A percentile compares a stretch with the other conserved stretches of the same genome.
These are phyloP conservation scores for Phytophthora multivora DNA, from an alignment of 352 stramenopile genomes.

Conservation along the genomic window DNA sequence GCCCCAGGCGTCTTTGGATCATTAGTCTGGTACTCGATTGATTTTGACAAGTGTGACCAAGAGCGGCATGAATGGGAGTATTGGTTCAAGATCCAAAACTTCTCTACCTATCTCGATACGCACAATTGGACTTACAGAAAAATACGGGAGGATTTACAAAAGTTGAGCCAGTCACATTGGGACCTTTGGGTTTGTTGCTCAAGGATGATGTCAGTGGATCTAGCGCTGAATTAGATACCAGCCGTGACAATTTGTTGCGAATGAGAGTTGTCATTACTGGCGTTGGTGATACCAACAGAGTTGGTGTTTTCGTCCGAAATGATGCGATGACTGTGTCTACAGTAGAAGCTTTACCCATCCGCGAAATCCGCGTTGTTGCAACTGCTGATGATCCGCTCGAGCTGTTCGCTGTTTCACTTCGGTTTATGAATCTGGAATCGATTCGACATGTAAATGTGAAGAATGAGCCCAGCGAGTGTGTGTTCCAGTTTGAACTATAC, in stretches of 20 bases:
- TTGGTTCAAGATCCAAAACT: slow-evolving; percentile 7
- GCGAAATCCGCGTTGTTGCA: slow-evolving; percentile 12
- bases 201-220: neutral
- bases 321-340: slow-evolving; percentile 24
- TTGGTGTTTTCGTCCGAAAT: slow-evolving; percentile 25
- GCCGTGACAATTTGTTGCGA: slow-evolving; percentile 1
- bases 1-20: slow-evolving; percentile 29
- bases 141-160: slow-evolving; percentile 1
- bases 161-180: slow-evolving; percentile 2
- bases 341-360: slow-evolving; percentile 20
- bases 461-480: neutral
- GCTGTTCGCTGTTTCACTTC: slow-evolving; percentile 2
- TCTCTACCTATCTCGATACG: slow-evolving; percentile 1
- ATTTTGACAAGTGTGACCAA: slow-evolving; percentile 7
- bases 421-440: slow-evolving; percentile 6
- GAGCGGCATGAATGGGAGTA: slow-evolving; percentile 9
- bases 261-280: slow-evolving; percentile 2
- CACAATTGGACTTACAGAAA: slow-evolving; percentile 6
- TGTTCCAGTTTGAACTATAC: slow-evolving; percentile 16
- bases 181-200: slow-evolving; percentile 3
- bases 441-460: slow-evolving; percentile 1
- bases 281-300: neutral
- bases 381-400: slow-evolving; percentile 4
- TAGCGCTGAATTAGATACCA: neutral
- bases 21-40: slow-evolving; percentile 26